phyloP scores from a whole-genome alignment of 2,329 filamentous ascomycete genomes.

The Bisporella sp. region DNA sequence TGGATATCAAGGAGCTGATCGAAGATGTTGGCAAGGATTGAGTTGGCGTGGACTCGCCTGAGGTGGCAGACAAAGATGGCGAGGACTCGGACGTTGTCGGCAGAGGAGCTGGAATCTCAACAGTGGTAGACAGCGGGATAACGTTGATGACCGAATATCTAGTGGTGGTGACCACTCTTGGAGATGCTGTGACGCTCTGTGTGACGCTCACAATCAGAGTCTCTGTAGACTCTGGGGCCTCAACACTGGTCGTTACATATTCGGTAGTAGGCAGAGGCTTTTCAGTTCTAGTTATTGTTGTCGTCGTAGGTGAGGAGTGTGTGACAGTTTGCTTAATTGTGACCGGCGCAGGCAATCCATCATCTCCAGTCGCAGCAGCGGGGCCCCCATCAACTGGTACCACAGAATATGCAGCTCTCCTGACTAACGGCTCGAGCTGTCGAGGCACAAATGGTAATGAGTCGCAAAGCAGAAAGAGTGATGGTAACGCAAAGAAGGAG shows the following conservation, averaged over 20 bases:
- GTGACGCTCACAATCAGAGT: conserved; percentile 21
- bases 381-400: conserved; percentile 28
- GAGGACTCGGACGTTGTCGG: conserved; percentile 1
- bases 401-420: conserved; percentile 27
- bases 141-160: conserved; percentile 25
- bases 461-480: conserved; percentile 16
- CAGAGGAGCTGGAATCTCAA: conserved; percentile 9
- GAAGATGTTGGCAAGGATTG: conserved; percentile 1
- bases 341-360: conserved; percentile 2
- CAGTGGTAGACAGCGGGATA: conserved; percentile 9
- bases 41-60: background rate
- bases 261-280: conserved; percentile 15
- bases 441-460: conserved; percentile 19
- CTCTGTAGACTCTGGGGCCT: conserved; percentile 18
- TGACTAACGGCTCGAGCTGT: conserved; percentile 11
- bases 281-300: conserved; percentile 20
- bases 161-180: conserved; percentile 15
- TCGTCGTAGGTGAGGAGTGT: conserved; percentile 15
- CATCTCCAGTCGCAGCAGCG: conserved; percentile 7
- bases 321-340: conserved; percentile 18
- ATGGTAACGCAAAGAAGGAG: conserved; percentile 20
- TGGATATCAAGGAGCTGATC: background rate
- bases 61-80: conserved; percentile 1
- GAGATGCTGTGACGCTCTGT: conserved; percentile 18
- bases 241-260: conserved; percentile 19